phyloP scores from a whole-genome alignment of 2,329 filamentous ascomycete genomes.

The Tolypocladium paradoxum region DNA sequence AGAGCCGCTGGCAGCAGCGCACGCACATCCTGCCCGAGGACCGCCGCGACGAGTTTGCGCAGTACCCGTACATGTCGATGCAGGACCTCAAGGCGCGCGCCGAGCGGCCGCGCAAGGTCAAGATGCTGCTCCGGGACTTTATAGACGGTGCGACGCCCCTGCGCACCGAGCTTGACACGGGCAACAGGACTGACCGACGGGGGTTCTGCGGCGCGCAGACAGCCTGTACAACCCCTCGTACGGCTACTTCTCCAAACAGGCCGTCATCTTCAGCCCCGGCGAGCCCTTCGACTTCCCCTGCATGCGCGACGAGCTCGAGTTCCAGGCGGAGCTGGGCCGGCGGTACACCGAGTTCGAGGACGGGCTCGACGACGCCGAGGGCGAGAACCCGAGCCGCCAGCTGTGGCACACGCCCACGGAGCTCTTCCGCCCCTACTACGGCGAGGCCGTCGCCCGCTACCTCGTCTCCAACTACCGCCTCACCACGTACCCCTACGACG shows the following conservation, averaged over 20 bases:
- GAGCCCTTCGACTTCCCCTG: constrained; percentile 80
- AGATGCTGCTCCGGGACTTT: constrained; percentile 96
- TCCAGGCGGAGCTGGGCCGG: constrained; percentile 63
- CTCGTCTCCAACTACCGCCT: constrained; percentile 93
- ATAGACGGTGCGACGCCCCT: constrained; percentile 60
- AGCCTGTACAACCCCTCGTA: constrained; percentile 91
- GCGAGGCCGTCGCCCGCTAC: constrained; percentile 93
- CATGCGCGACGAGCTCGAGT: constrained; percentile 76
- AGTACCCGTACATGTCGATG: constrained; percentile 79
- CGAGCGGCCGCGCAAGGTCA: constrained; percentile 75
- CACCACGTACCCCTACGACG: constrained; percentile 87
- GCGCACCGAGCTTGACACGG: constrained; percentile 4
- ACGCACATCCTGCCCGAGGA: constrained; percentile 65
- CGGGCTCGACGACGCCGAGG: constrained; percentile 59
- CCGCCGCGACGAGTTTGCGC: constrained; percentile 66
- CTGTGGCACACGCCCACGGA: constrained; percentile 98
- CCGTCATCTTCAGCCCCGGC: constrained; percentile 88
- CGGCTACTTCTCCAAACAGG: constrained; percentile 93
- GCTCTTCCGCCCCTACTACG: constrained; percentile 92
- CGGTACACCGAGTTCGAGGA: constrained; percentile 91
- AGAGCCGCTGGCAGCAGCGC: constrained; percentile 79
- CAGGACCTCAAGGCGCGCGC: constrained; percentile 60
- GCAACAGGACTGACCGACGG: constrained; percentile 8
- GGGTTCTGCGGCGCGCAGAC: constrained; percentile 56
- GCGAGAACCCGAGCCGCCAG: constrained; percentile 64